Evolutionary conservation across 2,329 filamentous ascomycete species (phyloP), one percentile per base, ranked within the genome.

Genomic region (Colletotrichum liaoningense): DNA sequence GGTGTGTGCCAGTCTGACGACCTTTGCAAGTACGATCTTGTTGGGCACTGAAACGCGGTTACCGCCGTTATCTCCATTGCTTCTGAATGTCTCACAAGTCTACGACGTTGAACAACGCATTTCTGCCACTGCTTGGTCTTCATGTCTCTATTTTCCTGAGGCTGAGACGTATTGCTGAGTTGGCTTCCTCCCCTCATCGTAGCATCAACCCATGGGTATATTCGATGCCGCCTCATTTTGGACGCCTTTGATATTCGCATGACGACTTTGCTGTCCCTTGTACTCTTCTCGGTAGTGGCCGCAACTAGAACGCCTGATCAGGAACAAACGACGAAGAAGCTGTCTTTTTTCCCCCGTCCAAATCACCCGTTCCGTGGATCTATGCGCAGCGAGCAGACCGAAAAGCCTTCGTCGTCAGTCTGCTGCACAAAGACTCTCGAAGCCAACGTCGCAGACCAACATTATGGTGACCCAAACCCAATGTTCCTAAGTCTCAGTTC

Each of bases 1-100:
- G 58, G 26, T 4, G 79, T 79, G 79, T 81, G 77, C 77, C 76
- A 76, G 81, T 80, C 81, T 79, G 81, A 83, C 80, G 79, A 79
- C 78, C 16, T 78, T 81, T 75, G 74, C 79, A 78, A 78, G 74
- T 72, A 46, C 33, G n/a, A 79, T 81, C 79, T 81, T 80, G 86
- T 88, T 88, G 86, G 86, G 86, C 83, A 86, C 78, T 80, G 83
- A 85, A 81, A 81, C 84, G 82, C 83, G 81, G 72, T 83, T 84
- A 78, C 83, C 83, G 82, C 84, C 83, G 80, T 81, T 80, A 81
- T 80, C 80, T 80, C 80, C 80, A 80, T 77, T 78, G 76, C 79
- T 77, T 79, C 76, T 74, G 46, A 33, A 33, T 62, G 57, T n/a
- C 16, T 11, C 26, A 57, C 19, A 35, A 19, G 60, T 35, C 56